Evolutionary conservation across 441 rosid species (phyloP).

Genomic region (Brassica balearica): DNA sequence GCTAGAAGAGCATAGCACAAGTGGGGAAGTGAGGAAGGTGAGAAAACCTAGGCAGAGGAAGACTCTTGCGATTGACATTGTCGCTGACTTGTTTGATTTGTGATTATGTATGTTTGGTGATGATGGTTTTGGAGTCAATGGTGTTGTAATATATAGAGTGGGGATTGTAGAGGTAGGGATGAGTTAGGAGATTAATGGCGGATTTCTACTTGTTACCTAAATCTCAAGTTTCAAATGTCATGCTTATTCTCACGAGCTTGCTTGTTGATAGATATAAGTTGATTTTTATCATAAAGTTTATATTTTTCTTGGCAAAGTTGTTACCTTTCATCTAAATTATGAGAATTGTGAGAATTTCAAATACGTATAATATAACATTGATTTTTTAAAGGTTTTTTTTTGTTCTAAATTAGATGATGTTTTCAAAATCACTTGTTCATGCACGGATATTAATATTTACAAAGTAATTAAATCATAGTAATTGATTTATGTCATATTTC

Average conservation of each 20-base stretch:
- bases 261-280: conserved; percentile 9
- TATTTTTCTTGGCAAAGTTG: conserved; percentile 10
- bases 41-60: conserved; percentile 32
- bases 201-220: conserved; percentile 44
- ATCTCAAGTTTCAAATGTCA: conserved; percentile 9
- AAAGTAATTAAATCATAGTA: too few species aligned
- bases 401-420: too few species aligned
- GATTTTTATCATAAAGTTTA: conserved; percentile 15
- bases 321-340: not conserved
- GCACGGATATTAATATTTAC: too few species aligned
- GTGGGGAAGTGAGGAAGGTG: conserved; percentile 31
- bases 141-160: conserved; percentile 34
- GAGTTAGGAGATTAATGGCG: conserved; percentile 16
- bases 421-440: too few species aligned
- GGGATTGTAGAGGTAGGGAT: not conserved
- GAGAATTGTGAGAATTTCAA: not conserved
- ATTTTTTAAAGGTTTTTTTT: too few species aligned
- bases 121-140: conserved; percentile 30
- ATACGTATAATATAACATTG: too few species aligned
- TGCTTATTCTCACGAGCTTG: conserved; percentile 37
- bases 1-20: conserved; percentile 34
- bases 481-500: too few species aligned
- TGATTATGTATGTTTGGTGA: conserved; percentile 28
- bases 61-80: conserved; percentile 40
- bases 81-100: conserved; percentile 12